These are phyloP conservation scores for Bidens hawaiensis DNA, from an alignment of 140 eudicot genomes.

Conservation along the genomic window DNA sequence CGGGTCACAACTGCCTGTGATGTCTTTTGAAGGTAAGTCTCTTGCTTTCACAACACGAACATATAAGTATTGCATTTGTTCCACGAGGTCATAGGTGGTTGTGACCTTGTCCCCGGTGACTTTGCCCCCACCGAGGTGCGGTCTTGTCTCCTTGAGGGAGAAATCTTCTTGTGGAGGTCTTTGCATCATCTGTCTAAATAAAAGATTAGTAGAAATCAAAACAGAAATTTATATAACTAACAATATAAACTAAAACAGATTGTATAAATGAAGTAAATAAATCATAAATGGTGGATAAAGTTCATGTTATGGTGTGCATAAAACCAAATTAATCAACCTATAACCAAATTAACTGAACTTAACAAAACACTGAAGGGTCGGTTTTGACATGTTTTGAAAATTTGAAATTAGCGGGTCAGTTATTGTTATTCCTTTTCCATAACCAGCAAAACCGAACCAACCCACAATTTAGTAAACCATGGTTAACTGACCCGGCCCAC, in stretches of 20 bases:
- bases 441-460: no score
- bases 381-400: no score
- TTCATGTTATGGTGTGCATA: no score
- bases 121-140: background rate
- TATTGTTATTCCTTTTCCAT: no score
- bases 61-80: slow-evolving; percentile 1
- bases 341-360: no score
- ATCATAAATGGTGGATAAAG: background rate
- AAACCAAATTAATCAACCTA: no score
- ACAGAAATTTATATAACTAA: background rate
- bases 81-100: background rate
- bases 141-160: slow-evolving; percentile 12
- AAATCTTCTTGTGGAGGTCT: slow-evolving; percentile 5
- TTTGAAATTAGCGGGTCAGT: no score
- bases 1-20: slow-evolving; percentile 51
- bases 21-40: slow-evolving; percentile 31
- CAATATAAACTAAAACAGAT: background rate
- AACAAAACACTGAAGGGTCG: no score
- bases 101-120: slow-evolving; percentile 9
- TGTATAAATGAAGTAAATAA: background rate
- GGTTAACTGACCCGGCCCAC: no score
- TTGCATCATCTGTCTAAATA: background rate
- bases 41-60: slow-evolving; percentile 6
- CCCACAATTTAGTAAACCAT: no score
- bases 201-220: background rate